These are phyloP conservation scores for Lepiota brunneoincarnata DNA, from an alignment of 768 basidiomycete genomes.

Conservation along the genomic window DNA sequence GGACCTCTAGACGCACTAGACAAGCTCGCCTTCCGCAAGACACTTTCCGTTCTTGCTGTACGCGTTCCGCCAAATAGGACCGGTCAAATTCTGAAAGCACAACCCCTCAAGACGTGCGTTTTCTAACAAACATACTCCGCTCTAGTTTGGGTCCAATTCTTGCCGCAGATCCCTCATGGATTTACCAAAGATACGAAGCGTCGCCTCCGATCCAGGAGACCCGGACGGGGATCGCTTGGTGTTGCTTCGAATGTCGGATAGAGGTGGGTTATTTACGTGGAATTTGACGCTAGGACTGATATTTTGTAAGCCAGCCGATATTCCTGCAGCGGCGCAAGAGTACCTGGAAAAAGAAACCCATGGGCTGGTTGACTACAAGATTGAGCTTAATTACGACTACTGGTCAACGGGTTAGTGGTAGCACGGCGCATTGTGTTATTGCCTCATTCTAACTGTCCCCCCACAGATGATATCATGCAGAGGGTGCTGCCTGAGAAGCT, in stretches of 20 bases:
- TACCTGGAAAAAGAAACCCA: constrained; percentile 56
- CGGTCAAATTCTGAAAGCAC: constrained; percentile 52
- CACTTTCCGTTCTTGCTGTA: constrained; percentile 65
- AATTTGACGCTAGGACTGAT: constrained; percentile 18
- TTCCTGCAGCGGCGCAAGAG: constrained; percentile 51
- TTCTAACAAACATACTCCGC: neutral
- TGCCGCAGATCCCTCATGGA: constrained; percentile 56
- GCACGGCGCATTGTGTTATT: neutral
- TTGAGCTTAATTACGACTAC: constrained; percentile 79
- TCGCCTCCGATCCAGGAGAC: constrained; percentile 49
- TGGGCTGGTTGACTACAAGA: constrained; percentile 52
- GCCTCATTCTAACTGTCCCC: neutral
- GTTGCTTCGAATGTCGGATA: constrained; percentile 55
- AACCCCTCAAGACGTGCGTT: constrained; percentile 57
- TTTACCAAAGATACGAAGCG: constrained; percentile 63
- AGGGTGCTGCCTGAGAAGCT: constrained; percentile 79
- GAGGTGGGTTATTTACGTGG: constrained; percentile 43
- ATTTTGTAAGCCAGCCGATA: constrained; percentile 59
- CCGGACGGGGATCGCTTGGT: constrained; percentile 58
- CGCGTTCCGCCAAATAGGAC: constrained; percentile 58
- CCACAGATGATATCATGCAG: constrained; percentile 80
- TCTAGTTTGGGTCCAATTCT: neutral
- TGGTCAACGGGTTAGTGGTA: constrained; percentile 74
- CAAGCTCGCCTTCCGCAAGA: constrained; percentile 60
- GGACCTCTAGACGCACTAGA: constrained; percentile 56